A percentile compares a stretch with the other conserved stretches of the same genome.
Conservation (phyloP, 2,329 filamentous ascomycete species). For the Stagonosporopsis tanaceti region DNA sequence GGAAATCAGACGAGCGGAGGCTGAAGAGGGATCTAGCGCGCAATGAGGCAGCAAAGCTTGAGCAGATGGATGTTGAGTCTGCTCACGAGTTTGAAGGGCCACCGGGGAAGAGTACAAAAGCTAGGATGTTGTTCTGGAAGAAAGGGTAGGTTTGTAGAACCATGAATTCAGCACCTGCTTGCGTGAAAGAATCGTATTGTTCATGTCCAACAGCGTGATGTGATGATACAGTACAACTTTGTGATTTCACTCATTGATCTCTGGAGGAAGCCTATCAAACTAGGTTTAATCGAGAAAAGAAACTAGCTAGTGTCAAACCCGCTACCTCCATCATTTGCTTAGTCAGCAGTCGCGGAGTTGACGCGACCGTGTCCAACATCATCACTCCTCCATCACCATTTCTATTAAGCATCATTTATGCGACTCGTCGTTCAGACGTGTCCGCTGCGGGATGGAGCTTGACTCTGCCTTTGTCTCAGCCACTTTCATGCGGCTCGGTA, state of each 20-base stretch:
- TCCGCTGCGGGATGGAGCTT: not conserved
- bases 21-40: conserved; percentile 39
- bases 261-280: too few species aligned
- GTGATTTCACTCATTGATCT: not conserved
- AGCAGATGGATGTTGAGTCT: conserved; percentile 46
- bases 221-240: not conserved
- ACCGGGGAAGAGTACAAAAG: conserved; percentile 34
- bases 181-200: not conserved
- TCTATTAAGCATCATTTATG: not conserved
- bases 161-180: not conserved
- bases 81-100: conserved; percentile 44
- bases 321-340: not conserved
- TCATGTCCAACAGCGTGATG: not conserved
- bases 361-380: not conserved
- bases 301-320: too few species aligned
- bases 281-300: not conserved
- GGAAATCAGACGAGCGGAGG: conserved; percentile 39
- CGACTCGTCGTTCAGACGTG: not conserved
- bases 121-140: conserved; percentile 42
- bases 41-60: conserved; percentile 39
- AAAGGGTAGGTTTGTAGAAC: conserved; percentile 28
- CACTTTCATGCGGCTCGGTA: conserved; percentile 11
- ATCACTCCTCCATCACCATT: not conserved
- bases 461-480: conserved; percentile 11
- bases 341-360: conserved; percentile 2